Conservation (phyloP, 2,329 filamentous ascomycete genomes). For the Incumbomyces lentus region DNA sequence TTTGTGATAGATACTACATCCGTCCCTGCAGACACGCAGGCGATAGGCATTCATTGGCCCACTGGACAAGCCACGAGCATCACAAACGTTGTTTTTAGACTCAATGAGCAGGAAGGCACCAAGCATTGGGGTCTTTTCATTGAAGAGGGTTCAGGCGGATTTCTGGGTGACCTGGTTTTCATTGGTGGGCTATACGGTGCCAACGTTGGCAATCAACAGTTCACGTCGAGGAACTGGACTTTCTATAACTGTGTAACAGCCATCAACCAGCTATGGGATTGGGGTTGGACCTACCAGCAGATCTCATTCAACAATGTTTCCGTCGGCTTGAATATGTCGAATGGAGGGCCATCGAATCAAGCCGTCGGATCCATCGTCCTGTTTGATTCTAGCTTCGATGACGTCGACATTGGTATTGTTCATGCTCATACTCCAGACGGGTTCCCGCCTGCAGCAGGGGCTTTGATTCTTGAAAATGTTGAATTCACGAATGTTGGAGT, state of each 20-base stretch:
- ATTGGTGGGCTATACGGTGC: constrained; percentile 50
- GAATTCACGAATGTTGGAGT: constrained; percentile 40
- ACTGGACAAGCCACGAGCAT: constrained; percentile 48
- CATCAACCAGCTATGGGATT: constrained; percentile 49
- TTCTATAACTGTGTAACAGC: constrained; percentile 43
- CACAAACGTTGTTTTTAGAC: constrained; percentile 52
- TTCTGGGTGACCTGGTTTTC: constrained; percentile 49
- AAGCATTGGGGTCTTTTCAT: constrained; percentile 50
- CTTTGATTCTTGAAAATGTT: constrained; percentile 49
- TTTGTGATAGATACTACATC: constrained; percentile 49
- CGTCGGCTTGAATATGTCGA: constrained; percentile 41
- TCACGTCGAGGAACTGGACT: constrained; percentile 46
- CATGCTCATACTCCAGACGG: constrained; percentile 33
- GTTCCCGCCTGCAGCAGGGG: constrained; percentile 35
- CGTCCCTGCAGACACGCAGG: constrained; percentile 24
- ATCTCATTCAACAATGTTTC: constrained; percentile 43
- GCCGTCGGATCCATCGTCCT: constrained; percentile 45
- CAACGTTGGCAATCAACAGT: constrained; percentile 55
- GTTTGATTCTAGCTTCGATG: constrained; percentile 43
- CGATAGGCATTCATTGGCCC: constrained; percentile 42
- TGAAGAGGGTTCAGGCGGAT: constrained; percentile 47
- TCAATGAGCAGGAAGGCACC: constrained; percentile 36
- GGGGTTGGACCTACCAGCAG: constrained; percentile 47
- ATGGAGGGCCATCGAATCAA: constrained; percentile 27
- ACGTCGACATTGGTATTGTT: constrained; percentile 39